Conservation (phyloP, 306 rosid genomes). For the Argentina anserina region DNA sequence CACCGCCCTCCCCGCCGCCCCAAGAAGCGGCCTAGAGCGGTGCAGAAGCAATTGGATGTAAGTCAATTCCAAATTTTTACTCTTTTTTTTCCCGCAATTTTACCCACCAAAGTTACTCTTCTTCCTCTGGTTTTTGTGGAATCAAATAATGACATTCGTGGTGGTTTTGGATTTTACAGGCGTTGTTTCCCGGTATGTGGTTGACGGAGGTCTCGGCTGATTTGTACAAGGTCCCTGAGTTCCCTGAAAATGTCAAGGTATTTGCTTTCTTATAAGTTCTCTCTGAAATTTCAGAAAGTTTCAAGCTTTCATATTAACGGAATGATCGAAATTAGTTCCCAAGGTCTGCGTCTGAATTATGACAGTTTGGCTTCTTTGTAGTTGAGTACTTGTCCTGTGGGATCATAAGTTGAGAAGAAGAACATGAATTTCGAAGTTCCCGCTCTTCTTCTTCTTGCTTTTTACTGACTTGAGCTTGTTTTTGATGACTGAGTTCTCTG, state of each 20-base stretch:
- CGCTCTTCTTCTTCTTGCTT: slow-evolving; percentile 8
- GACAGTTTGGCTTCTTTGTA: background rate
- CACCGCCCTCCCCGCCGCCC: slow-evolving; percentile 66
- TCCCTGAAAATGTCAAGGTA: slow-evolving; percentile 61
- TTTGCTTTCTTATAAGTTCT: slow-evolving; percentile 4
- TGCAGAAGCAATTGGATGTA: slow-evolving; percentile 67
- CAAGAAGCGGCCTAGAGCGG: slow-evolving; percentile 48
- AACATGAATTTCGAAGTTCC: slow-evolving; percentile 2
- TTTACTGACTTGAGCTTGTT: background rate
- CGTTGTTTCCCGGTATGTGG: slow-evolving; percentile 69
- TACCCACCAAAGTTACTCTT: background rate
- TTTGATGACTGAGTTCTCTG: background rate
- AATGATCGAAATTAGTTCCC: background rate
- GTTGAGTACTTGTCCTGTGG: background rate
- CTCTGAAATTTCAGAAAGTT: background rate
- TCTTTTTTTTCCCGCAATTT: background rate
- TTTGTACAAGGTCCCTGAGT: slow-evolving; percentile 60
- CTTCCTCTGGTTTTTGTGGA: background rate
- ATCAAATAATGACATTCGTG: background rate
- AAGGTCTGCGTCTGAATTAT: background rate
- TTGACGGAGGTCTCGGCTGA: slow-evolving; percentile 65
- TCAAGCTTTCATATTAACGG: background rate
- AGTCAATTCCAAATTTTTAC: slow-evolving; percentile 15
- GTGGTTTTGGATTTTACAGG: slow-evolving; percentile 28
- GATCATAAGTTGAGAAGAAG: background rate